Evolutionary conservation across 116 monocot species (phyloP), one percentile per base, ranked within the genome.

Genomic region (Phalaenopsis hybrid): DNA sequence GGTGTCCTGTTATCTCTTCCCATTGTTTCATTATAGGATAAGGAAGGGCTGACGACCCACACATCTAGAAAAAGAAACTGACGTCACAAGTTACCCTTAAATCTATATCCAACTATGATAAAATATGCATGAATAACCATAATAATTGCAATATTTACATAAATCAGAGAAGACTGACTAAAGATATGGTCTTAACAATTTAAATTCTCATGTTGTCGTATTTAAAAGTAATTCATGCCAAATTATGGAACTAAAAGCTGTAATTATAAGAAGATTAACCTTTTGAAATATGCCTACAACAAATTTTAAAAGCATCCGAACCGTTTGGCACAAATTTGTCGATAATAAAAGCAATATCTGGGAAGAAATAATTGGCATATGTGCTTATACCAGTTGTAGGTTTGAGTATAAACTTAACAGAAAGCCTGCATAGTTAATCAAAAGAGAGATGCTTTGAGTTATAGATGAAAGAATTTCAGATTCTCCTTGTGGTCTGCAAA

Each of bases 41-140:
- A 82, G 97, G 97, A 87, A 97, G 97, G 41, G 97, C 94, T 79
- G 97, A 94, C 43, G 97, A 97, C 44, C 97, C 97, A 85, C 91
- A 97, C 97, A 97, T 97, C 97, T 97, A 68, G 28, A 28, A 11
- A 34, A 46, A 72, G 44, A 78, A 67, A 17, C 11, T 37, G 69
- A 49, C 25, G 68, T 63, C 18, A 72, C 10, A 4, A 17, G 25
- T 72, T 72, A 79, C 0, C 4, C 10, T 31, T 31, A 9, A 34
- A 81, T 21, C 59, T 82, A 31, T 21, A 52, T 44, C 21, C 20
- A 23, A 69, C 5, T 68, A 52, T 10, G 4, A 34, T 8, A 72
- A 41, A 16, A 72, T 37, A 72, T 16, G 41, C 12, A 72, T 72
- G 72, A 33, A 72, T 37, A 41, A 72, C 72, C 31, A 72, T 72